Evolutionary conservation across 306 rosid species (phyloP), one percentile per base, ranked within the genome.

Genomic region (Rosa persica): DNA sequence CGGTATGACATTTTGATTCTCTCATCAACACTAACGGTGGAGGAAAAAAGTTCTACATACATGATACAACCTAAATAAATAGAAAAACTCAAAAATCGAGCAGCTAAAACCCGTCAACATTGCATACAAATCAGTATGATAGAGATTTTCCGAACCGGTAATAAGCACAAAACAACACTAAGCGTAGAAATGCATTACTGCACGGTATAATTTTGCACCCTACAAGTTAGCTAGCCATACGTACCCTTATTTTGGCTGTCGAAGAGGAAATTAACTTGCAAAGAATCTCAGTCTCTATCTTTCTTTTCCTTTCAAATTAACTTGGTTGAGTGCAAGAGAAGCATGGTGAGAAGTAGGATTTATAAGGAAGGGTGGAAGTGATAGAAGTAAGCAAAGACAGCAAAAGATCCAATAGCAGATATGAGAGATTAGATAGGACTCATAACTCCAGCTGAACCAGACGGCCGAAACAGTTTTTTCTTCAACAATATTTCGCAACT

Each of bases 401-500:
- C 72, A 78, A 52, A 72, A 79, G 67, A 62, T 47, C 77, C 82
- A 79, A 73, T 13, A 4, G 72, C 25, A 72, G 72, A 44, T 38
- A n/a, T 62, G 72, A 71, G 72, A 60, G 82, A 79, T 79, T 64
- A 70, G 71, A 78, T 30, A 27, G 76, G 67, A 67, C 75, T 54
- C 36, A 12, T 23, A 22, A 70, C 57, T 40, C 78, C 15, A 23
- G 16, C 69, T 13, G 39, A 36, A 40, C 66, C 78, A 80, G 79
- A 66, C 79, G 79, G 83, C 83, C 39, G 43, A 74, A 57, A 80
- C n/a, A 74, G 62, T 39, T 79, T 34, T 72, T 49, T 79, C 30
- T 62, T 73, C 51, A 62, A 38, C 71, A 38, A 30, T 30, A 62
- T 30, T 62, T 62, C 42, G 10, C 68, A 62, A 62, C 68, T 62